A percentile compares a stretch with the other conserved stretches of the same genome.
These are phyloP conservation scores for Viola pubescens DNA, from an alignment of 441 rosid genomes.

Conservation along the genomic window DNA sequence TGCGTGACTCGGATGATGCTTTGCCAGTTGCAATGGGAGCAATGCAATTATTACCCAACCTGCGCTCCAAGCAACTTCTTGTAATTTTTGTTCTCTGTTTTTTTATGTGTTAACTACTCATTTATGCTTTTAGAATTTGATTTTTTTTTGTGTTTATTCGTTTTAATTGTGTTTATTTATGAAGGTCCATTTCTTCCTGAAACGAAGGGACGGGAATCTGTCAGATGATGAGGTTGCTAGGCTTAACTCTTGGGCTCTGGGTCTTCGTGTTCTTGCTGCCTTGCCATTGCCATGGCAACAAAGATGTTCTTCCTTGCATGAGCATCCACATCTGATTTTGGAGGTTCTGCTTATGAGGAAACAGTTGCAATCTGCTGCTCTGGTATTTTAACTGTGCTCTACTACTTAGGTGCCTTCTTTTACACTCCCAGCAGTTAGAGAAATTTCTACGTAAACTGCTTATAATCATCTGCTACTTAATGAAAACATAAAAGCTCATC, in stretches of 20 bases:
- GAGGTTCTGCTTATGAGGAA: slow-evolving; percentile 98
- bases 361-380: slow-evolving; percentile 81
- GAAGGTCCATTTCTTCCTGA: slow-evolving; percentile 95
- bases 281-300: slow-evolving; percentile 99
- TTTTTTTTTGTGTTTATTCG: neutral
- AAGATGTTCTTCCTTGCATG: slow-evolving; percentile 94
- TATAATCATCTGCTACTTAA: slow-evolving; percentile 5
- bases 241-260: slow-evolving; percentile 98
- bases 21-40: slow-evolving; percentile 98
- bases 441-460: neutral
- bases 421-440: neutral
- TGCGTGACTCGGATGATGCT: slow-evolving; percentile 91
- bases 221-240: slow-evolving; percentile 73
- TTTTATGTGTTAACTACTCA: slow-evolving; percentile 6
- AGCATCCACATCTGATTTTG: slow-evolving; percentile 85
- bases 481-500: no score
- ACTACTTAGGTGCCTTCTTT: slow-evolving; percentile 17
- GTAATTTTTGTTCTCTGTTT: slow-evolving; percentile 38
- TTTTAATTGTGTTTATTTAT: slow-evolving; percentile 24
- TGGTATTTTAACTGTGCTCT: slow-evolving; percentile 39
- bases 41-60: slow-evolving; percentile 92
- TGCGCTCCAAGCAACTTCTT: slow-evolving; percentile 95
- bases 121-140: slow-evolving; percentile 8
- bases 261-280: slow-evolving; percentile 93
- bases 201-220: slow-evolving; percentile 81